Evolutionary conservation across 176 grass and related monocot species (phyloP).

Genomic region (Musa acuminata): DNA sequence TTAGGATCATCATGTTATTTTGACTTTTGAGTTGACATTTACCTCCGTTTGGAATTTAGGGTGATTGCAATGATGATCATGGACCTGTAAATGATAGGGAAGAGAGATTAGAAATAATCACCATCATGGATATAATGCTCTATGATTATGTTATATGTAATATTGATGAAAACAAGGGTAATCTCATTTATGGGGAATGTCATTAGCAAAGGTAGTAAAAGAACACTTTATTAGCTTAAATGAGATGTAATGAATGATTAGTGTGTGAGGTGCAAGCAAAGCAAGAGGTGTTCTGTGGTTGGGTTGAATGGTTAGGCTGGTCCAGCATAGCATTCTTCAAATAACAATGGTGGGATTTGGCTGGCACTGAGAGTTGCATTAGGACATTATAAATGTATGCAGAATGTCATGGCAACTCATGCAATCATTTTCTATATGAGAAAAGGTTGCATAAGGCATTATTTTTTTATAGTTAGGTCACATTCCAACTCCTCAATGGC

Average conservation of each 20-base stretch:
- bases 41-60: too few species aligned
- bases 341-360: not conserved
- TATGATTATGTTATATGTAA: too few species aligned
- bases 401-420: not conserved
- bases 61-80: too few species aligned
- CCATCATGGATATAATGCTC: too few species aligned
- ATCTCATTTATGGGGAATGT: too few species aligned
- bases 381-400: not conserved
- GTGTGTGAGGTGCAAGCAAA: not conserved
- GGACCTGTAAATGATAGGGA: too few species aligned
- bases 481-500: not conserved
- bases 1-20: too few species aligned
- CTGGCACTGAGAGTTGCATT: not conserved
- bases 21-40: too few species aligned
- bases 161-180: too few species aligned
- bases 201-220: not conserved
- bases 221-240: not conserved
- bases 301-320: not conserved
- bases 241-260: not conserved
- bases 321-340: not conserved
- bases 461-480: not conserved
- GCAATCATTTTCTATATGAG: too few species aligned
- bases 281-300: too few species aligned
- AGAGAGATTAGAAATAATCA: too few species aligned
- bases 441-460: not conserved